Percentiles rank a stretch among this genome's conserved stretches.
Evolutionary conservation across 768 basidiomycete genomes (phyloP).

Genomic region (Neoboletus subvelutipes): DNA sequence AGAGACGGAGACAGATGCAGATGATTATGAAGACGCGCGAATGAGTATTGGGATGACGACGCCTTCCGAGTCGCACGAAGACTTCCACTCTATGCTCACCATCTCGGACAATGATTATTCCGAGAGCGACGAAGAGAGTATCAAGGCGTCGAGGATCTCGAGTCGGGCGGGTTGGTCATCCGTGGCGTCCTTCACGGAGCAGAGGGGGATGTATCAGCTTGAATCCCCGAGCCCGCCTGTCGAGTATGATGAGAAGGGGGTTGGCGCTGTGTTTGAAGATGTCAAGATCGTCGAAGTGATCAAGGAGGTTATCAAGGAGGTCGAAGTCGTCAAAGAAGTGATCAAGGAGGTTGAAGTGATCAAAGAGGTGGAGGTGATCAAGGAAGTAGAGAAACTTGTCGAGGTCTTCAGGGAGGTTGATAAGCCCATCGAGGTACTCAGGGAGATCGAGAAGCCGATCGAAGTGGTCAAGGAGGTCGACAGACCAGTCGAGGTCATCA

Average conservation of each 20-base stretch:
- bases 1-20: conserved; percentile 65
- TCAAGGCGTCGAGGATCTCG: conserved; percentile 61
- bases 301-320: conserved; percentile 33
- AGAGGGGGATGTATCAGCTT: background rate
- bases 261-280: conserved; percentile 34
- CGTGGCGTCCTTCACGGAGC: conserved; percentile 23
- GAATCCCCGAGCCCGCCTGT: conserved; percentile 20
- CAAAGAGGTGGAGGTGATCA: conserved; percentile 32
- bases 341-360: conserved; percentile 38
- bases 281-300: conserved; percentile 31
- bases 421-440: conserved; percentile 26
- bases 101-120: conserved; percentile 67
- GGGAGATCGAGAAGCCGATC: conserved; percentile 20
- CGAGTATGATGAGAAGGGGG: conserved; percentile 53
- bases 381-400: conserved; percentile 17
- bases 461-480: conserved; percentile 28
- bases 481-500: conserved; percentile 38
- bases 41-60: conserved; percentile 61
- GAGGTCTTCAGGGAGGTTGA: conserved; percentile 24
- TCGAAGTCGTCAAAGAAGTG: conserved; percentile 28
- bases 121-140: conserved; percentile 64
- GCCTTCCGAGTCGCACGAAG: conserved; percentile 65
- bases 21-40: conserved; percentile 76
- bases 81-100: conserved; percentile 77
- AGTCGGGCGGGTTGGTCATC: conserved; percentile 30